Conservation (phyloP, 208 protist species). For the Giardia muris region DNA sequence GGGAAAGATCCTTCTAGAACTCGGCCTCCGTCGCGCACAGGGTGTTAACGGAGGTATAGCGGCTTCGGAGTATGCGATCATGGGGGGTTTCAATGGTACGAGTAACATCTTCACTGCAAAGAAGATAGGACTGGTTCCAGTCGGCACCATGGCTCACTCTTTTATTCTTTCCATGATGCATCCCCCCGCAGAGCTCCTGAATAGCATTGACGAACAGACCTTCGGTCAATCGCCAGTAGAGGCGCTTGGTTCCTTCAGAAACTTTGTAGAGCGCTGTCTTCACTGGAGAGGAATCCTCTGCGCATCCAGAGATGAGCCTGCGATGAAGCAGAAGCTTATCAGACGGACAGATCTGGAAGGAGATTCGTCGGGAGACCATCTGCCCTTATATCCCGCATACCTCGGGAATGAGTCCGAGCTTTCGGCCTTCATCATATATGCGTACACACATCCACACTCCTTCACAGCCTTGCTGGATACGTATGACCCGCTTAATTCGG, state of each 20-base stretch:
- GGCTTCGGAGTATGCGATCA: constrained; percentile 59
- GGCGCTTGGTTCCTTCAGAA: background rate
- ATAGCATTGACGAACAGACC: background rate
- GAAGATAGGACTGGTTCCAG: constrained; percentile 48
- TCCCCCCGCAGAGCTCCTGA: background rate
- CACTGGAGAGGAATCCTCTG: background rate
- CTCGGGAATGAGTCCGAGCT: constrained; percentile 9
- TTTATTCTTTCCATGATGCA: background rate
- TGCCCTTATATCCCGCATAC: background rate
- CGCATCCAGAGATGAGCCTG: background rate
- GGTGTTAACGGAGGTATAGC: constrained; percentile 62
- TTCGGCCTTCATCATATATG: background rate
- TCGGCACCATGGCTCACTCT: constrained; percentile 35
- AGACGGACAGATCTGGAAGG: background rate
- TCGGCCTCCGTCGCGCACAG: constrained; percentile 66
- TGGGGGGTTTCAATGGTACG: constrained; percentile 65
- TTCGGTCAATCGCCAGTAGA: background rate
- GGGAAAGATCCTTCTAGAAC: constrained; percentile 60
- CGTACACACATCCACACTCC: constrained; percentile 43
- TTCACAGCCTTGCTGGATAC: constrained; percentile 68
- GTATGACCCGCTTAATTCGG: constrained; percentile 58
- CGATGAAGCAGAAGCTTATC: background rate
- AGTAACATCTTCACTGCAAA: constrained; percentile 61
- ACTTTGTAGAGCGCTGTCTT: background rate
- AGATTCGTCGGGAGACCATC: background rate